Evolutionary conservation across 306 rosid species (phyloP).

Genomic region (Cajanus cajan): DNA sequence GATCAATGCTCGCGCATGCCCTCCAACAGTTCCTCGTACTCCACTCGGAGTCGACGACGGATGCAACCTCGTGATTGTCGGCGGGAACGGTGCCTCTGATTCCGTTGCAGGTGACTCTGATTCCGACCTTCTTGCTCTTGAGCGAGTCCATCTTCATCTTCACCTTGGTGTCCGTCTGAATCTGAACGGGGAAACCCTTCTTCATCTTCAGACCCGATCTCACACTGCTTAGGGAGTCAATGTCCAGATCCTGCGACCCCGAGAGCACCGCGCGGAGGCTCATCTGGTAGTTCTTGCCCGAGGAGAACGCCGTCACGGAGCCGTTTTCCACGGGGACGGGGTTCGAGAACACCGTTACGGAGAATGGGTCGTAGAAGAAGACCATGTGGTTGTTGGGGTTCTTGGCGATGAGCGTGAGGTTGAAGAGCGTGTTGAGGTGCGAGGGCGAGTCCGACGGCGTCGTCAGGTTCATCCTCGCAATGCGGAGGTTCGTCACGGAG

Average conservation of each 20-base stretch:
- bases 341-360: slow-evolving; percentile 41
- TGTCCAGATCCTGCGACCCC: slow-evolving; percentile 61
- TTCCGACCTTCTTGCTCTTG: slow-evolving; percentile 73
- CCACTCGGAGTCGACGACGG: slow-evolving; percentile 69
- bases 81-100: slow-evolving; percentile 60
- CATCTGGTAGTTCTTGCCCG: slow-evolving; percentile 70
- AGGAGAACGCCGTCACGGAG: slow-evolving; percentile 56
- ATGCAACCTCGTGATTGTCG: slow-evolving; percentile 79
- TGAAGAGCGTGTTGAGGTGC: slow-evolving; percentile 62
- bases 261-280: slow-evolving; percentile 52
- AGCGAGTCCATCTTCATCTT: slow-evolving; percentile 71
- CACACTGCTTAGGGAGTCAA: slow-evolving; percentile 54
- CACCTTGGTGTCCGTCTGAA: slow-evolving; percentile 84
- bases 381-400: slow-evolving; percentile 82
- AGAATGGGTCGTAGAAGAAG: slow-evolving; percentile 69
- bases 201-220: slow-evolving; percentile 78
- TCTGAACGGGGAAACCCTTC: slow-evolving; percentile 61
- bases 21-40: no score
- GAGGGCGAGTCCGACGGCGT: slow-evolving; percentile 68
- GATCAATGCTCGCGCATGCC: no score
- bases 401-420: slow-evolving; percentile 69
- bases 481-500: slow-evolving; percentile 81
- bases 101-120: slow-evolving; percentile 73
- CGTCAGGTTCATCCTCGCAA: slow-evolving; percentile 74
- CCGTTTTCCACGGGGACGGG: slow-evolving; percentile 69